Conservation (phyloP, 2,329 filamentous ascomycete genomes). For the Nectriaceae sp. region DNA sequence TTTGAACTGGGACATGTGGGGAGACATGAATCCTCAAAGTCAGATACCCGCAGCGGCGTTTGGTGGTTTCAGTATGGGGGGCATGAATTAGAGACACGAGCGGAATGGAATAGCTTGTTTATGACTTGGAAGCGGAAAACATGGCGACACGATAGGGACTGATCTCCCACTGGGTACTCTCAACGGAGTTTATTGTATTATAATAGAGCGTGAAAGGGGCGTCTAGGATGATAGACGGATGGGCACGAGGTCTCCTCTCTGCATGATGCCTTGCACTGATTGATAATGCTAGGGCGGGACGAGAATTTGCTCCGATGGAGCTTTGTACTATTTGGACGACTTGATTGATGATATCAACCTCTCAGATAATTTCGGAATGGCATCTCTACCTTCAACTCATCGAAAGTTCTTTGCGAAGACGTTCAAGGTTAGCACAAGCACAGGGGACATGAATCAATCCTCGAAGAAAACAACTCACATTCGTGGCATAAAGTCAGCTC, state of each 20-base stretch:
- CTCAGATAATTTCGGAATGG: background rate
- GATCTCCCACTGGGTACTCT: conserved; percentile 11
- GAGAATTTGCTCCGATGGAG: background rate
- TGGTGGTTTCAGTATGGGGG: conserved; percentile 30
- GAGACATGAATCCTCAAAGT: conserved; percentile 28
- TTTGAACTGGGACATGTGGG: conserved; percentile 51
- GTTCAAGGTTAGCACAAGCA: background rate
- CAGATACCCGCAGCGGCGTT: conserved; percentile 35
- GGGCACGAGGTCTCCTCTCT: conserved; percentile 6
- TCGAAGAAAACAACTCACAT: background rate
- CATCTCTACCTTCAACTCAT: background rate
- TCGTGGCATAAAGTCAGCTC: background rate
- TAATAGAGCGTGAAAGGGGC: conserved; percentile 21
- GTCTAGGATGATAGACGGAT: conserved; percentile 14
- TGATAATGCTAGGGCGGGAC: background rate
- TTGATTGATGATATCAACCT: background rate
- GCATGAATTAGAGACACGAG: conserved; percentile 22
- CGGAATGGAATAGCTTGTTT: background rate
- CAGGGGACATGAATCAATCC: background rate
- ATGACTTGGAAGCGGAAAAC: background rate
- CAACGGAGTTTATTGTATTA: conserved; percentile 24
- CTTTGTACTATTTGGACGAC: conserved; percentile 1
- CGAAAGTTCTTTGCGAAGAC: background rate
- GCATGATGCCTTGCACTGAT: conserved; percentile 11
- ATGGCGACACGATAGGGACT: background rate